Evolutionary conservation across 1,139 yeast genomes (phyloP).

Genomic region (Taphrina flavorubra): DNA sequence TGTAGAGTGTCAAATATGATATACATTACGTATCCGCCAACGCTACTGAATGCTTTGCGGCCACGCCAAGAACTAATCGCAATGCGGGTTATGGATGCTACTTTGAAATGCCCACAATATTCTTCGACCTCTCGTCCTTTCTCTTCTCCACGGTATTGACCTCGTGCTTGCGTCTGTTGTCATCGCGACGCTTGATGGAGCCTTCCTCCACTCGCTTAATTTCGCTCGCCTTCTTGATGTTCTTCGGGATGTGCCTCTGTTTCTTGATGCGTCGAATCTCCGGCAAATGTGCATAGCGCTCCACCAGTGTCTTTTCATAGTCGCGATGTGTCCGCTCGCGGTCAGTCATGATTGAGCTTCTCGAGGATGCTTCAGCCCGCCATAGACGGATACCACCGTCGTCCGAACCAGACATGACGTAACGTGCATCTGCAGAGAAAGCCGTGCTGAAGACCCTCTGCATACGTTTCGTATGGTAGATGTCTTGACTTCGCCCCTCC

Average conservation of each 20-base stretch:
- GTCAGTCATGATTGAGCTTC: slow-evolving; percentile 79
- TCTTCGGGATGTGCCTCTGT: slow-evolving; percentile 89
- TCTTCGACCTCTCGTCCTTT: slow-evolving; percentile 33
- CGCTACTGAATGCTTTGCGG: neutral
- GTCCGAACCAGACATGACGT: slow-evolving; percentile 88
- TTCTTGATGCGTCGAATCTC: slow-evolving; percentile 86
- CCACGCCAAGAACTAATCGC: neutral
- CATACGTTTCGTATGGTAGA: slow-evolving; percentile 97
- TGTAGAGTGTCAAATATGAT: too few relatives aligned
- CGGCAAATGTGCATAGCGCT: slow-evolving; percentile 94
- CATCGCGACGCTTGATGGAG: slow-evolving; percentile 77
- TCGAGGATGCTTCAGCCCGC: slow-evolving; percentile 85
- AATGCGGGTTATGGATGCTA: neutral
- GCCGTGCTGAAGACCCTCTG: slow-evolving; percentile 86
- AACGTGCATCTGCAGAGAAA: slow-evolving; percentile 85
- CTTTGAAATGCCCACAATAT: slow-evolving; percentile 34
- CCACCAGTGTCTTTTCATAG: slow-evolving; percentile 88
- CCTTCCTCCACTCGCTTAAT: slow-evolving; percentile 76
- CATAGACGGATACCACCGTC: slow-evolving; percentile 94
- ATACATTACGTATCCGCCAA: too few relatives aligned
- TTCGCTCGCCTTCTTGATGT: slow-evolving; percentile 85
- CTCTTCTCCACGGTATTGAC: slow-evolving; percentile 59
- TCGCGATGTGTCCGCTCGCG: slow-evolving; percentile 83
- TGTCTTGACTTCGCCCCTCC: slow-evolving; percentile 91
- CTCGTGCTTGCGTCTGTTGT: slow-evolving; percentile 74